phyloP scores from a whole-genome alignment of 352 stramenopile genomes.

The Pythium angustatum region DNA sequence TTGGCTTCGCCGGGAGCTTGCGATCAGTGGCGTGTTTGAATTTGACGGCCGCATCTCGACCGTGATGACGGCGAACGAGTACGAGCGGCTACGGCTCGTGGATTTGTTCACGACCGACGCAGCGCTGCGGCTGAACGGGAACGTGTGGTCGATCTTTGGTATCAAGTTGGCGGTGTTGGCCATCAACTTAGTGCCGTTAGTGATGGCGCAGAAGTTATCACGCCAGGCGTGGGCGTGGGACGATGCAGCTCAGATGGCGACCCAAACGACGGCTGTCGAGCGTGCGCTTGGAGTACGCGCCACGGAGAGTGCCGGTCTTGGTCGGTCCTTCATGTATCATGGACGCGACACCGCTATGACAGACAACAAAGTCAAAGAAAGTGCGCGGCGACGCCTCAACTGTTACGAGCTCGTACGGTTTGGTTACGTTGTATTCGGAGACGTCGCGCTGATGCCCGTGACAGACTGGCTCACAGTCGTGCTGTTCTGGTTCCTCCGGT shows the following conservation, averaged over 20 bases:
- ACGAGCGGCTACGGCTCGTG: constrained; percentile 34
- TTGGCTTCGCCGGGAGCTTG: constrained; percentile 30
- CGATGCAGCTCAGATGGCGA: not conserved
- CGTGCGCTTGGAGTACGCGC: constrained; percentile 8
- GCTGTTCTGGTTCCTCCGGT: not conserved
- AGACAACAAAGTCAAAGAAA: not conserved
- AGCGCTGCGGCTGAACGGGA: constrained; percentile 36
- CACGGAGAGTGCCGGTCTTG: constrained; percentile 7
- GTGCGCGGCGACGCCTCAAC: not conserved
- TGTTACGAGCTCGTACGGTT: constrained; percentile 23
- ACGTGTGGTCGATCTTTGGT: constrained; percentile 36
- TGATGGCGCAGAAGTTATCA: constrained; percentile 13
- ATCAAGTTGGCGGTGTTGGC: constrained; percentile 44
- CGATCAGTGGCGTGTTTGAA: constrained; percentile 25
- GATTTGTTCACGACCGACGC: constrained; percentile 44
- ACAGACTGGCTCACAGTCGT: constrained; percentile 26
- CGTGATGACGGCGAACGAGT: constrained; percentile 33
- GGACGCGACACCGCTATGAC: not conserved
- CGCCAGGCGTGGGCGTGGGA: constrained; percentile 1
- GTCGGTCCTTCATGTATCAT: not conserved
- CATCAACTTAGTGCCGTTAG: constrained; percentile 38
- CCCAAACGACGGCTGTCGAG: not conserved
- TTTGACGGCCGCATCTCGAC: constrained; percentile 41
- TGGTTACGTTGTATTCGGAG: constrained; percentile 22
- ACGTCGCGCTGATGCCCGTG: constrained; percentile 11